Percentiles rank a stretch among this genome's conserved stretches.
These are phyloP conservation scores for Leccinum brunneo-olivaceum DNA, from an alignment of 1,284 basidiomycete species.

Conservation along the genomic window DNA sequence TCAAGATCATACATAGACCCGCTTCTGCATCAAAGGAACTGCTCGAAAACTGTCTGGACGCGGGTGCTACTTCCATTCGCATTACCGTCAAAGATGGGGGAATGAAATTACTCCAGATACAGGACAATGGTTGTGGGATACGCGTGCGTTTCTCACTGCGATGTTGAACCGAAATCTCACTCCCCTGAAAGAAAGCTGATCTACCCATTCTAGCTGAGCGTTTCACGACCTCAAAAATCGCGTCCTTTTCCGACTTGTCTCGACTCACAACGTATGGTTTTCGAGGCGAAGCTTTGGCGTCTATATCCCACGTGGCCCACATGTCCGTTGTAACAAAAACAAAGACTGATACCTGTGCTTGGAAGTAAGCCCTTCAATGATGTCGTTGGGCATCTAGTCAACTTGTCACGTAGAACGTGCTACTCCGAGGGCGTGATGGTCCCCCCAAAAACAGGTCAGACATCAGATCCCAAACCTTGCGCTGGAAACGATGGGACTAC, in stretches of 20 bases:
- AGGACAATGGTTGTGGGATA: constrained; percentile 95
- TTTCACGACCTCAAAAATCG: constrained; percentile 94
- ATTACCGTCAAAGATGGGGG: constrained; percentile 94
- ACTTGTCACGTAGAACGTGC: constrained; percentile 50
- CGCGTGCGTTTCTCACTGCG: constrained; percentile 40
- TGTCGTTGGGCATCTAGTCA: not conserved
- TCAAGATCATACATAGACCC: constrained; percentile 92
- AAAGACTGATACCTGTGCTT: constrained; percentile 72
- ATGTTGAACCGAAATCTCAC: not conserved
- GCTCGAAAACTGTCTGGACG: constrained; percentile 92
- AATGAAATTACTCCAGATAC: constrained; percentile 91
- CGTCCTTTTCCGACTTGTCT: constrained; percentile 81
- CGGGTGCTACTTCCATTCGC: constrained; percentile 82
- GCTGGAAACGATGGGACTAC: constrained; percentile 94
- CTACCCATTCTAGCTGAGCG: constrained; percentile 89
- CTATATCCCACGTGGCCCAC: constrained; percentile 91
- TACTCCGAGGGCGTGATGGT: constrained; percentile 74
- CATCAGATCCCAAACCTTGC: constrained; percentile 76
- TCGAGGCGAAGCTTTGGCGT: constrained; percentile 94
- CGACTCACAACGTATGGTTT: constrained; percentile 93
- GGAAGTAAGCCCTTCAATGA: constrained; percentile 60
- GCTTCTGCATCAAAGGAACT: constrained; percentile 96
- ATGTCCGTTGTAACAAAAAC: constrained; percentile 89
- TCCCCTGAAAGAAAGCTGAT: constrained; percentile 51
- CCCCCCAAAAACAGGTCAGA: constrained; percentile 61